Evolutionary conservation across 352 stramenopile genomes (phyloP).

Genomic region (Pythium folliculosum): DNA sequence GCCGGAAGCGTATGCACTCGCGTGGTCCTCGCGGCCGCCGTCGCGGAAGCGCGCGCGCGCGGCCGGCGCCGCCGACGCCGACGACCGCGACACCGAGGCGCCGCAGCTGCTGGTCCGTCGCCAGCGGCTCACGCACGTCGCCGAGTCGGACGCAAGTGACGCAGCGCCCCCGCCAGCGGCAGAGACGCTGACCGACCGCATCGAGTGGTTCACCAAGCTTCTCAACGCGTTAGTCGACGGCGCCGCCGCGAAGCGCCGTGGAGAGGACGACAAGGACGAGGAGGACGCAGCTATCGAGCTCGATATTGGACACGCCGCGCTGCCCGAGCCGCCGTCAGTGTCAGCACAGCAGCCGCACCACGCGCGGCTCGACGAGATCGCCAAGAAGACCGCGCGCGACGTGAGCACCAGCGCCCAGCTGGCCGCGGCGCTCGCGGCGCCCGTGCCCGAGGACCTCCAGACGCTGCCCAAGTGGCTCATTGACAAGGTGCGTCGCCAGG

Average conservation of each 20-base stretch:
- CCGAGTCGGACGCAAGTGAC: background rate
- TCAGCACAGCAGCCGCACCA: constrained; percentile 16
- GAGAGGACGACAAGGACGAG: background rate
- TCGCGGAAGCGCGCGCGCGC: constrained; percentile 21
- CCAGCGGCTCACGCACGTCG: constrained; percentile 31
- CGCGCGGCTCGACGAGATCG: constrained; percentile 18
- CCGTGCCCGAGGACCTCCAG: constrained; percentile 66
- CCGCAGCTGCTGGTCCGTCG: constrained; percentile 58
- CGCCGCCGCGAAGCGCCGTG: too few relatives aligned
- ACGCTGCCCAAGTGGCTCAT: constrained; percentile 78
- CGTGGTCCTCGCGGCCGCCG: constrained; percentile 27
- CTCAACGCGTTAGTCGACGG: constrained; percentile 37
- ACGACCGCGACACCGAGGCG: constrained; percentile 41
- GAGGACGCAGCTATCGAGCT: constrained; percentile 26
- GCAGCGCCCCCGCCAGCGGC: constrained; percentile 1
- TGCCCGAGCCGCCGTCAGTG: constrained; percentile 28
- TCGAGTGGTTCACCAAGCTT: constrained; percentile 42
- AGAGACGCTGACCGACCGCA: constrained; percentile 51
- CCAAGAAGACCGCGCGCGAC: constrained; percentile 7
- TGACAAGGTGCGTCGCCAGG: constrained; percentile 65
- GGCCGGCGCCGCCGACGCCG: constrained; percentile 13
- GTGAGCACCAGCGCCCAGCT: constrained; percentile 36
- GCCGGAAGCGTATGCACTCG: constrained; percentile 49
- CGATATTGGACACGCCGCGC: constrained; percentile 14
- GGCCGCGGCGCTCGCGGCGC: constrained; percentile 49